Evolutionary conservation across 176 grass and related monocot genomes (phyloP), one percentile per base, ranked within the genome.

Genomic region (Aegilops longissima): DNA sequence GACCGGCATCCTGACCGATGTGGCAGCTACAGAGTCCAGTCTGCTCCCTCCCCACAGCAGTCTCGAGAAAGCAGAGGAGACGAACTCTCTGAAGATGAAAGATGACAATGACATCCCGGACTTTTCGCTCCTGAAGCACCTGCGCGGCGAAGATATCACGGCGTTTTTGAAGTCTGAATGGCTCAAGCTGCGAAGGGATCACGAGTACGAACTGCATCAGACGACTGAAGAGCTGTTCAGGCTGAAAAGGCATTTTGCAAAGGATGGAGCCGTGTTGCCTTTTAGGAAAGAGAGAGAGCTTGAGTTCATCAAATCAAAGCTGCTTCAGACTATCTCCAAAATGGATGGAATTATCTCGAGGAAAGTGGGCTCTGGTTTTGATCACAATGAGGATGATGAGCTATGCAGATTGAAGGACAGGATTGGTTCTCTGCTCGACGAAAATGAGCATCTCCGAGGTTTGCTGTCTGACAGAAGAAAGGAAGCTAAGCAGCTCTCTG

Each of bases 221-320:
- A 96, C 90, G 86, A 98, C 92, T 2, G 96, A 98, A 51, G 92
- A 98, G 69, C 71, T 98, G 31, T 98, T 98, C 81, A 92, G 86
- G 85, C 63, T 98, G 21, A 98, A 98, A 81, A 87, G 96, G 68
- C 87, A 95, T 61, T 82, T 88, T 8, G 84, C 90, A 7, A 98
- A 91, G 33, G 92, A 86, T 27, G 94, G 76, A 73, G 82, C 87
- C 76, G 84, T 68, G 7, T 39, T 76, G 67, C 93, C 87, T 75
- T 66, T 88, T 27, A 87, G 85, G 86, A 98, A 88, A 82, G 92
- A 98, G 88, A 94, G 82, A 52, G 96, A 98, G 56, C 77, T 89
- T 61, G 93, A 96, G 20, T 36, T 79, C 69, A 38, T 93, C 8
- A 92, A 67, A 62, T 87, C 70, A 1, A 92, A 87, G 74, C 36